Conservation (phyloP, 257 asterid genomes). For the Plantago major region DNA sequence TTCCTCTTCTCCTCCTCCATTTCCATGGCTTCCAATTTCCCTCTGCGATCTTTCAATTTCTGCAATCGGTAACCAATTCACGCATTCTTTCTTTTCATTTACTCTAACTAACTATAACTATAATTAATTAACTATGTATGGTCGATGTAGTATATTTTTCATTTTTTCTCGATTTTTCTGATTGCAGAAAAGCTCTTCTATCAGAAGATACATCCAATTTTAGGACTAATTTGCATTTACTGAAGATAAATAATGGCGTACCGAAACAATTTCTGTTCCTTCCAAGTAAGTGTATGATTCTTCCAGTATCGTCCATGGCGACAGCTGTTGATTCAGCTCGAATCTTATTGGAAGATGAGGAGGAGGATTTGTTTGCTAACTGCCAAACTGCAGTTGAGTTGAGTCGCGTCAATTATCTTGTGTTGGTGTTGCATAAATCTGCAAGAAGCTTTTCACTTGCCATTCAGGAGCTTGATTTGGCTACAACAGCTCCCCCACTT, state of each 20-base stretch:
- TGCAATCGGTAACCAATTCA: slow-evolving; percentile 35
- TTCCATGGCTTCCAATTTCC: slow-evolving; percentile 47
- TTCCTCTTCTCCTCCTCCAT: slow-evolving; percentile 19
- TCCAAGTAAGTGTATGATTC: slow-evolving; percentile 20
- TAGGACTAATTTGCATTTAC: slow-evolving; percentile 17
- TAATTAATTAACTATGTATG: no score
- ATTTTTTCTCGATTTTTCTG: slow-evolving; percentile 1
- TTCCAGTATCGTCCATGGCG: slow-evolving; percentile 37
- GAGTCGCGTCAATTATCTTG: slow-evolving; percentile 52
- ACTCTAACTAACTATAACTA: background rate
- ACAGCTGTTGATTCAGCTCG: slow-evolving; percentile 27
- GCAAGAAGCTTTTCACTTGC: slow-evolving; percentile 56
- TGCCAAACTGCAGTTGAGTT: slow-evolving; percentile 28
- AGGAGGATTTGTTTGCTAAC: slow-evolving; percentile 23
- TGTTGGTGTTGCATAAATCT: slow-evolving; percentile 52
- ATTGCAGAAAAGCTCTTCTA: slow-evolving; percentile 37
- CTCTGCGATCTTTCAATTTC: slow-evolving; percentile 36
- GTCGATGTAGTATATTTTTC: background rate
- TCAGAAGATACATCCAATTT: slow-evolving; percentile 26
- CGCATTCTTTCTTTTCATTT: background rate
- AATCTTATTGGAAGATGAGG: slow-evolving; percentile 26
- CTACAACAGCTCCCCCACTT: slow-evolving; percentile 40
- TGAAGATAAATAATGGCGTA: slow-evolving; percentile 19
- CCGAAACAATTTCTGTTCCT: slow-evolving; percentile 21
- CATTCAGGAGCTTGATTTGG: slow-evolving; percentile 41